Evolutionary conservation across 1,284 basidiomycete species (phyloP).

Genomic region (Cerrena zonata): DNA sequence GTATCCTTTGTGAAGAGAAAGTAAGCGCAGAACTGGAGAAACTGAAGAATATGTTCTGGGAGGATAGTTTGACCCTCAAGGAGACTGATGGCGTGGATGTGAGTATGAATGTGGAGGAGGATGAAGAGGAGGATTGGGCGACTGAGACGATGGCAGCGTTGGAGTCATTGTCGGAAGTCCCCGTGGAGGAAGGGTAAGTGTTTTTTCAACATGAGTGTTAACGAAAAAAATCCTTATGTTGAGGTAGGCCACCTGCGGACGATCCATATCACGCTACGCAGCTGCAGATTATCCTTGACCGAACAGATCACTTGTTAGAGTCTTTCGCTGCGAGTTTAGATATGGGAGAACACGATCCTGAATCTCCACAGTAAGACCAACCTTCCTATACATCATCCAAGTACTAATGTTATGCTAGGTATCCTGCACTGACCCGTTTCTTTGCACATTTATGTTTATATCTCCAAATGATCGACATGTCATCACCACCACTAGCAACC

Average conservation of each 20-base stretch:
- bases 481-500: conserved; percentile 67
- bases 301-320: conserved; percentile 64
- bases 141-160: conserved; percentile 50
- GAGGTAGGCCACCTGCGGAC: conserved; percentile 61
- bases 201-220: no score
- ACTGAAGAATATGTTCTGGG: conserved; percentile 62
- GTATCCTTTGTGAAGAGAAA: conserved; percentile 79
- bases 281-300: conserved; percentile 77
- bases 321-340: conserved; percentile 63
- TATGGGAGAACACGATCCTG: conserved; percentile 42
- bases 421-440: conserved; percentile 75
- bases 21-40: conserved; percentile 56
- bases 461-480: conserved; percentile 74
- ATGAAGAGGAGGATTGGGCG: conserved; percentile 58
- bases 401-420: conserved; percentile 37
- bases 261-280: conserved; percentile 87
- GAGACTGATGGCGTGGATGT: conserved; percentile 36
- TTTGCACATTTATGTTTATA: conserved; percentile 94
- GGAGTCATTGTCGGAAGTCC: conserved; percentile 45
- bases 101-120: conserved; percentile 25
- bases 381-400: background rate
- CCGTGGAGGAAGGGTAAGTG: conserved; percentile 56
- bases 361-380: conserved; percentile 56
- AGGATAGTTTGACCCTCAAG: conserved; percentile 19
- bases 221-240: conserved; percentile 7